phyloP scores from a whole-genome alignment of 2,329 filamentous ascomycete species.

The Pseudocercospora eumusae region DNA sequence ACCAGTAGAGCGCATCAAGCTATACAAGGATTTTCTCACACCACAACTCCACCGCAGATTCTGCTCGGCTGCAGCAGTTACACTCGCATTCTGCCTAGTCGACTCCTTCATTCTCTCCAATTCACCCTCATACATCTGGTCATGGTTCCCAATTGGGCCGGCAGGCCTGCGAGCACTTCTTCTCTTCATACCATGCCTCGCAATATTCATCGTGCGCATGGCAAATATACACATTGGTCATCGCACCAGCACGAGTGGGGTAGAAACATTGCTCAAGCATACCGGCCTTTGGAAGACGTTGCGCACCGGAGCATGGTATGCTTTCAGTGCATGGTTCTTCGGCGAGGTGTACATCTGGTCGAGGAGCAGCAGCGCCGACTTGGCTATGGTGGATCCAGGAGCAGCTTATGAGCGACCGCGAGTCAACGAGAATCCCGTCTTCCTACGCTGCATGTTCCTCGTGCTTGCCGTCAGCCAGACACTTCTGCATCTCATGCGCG shows the following conservation, averaged over 20 bases:
- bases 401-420: conserved; percentile 65
- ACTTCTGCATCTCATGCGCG: conserved; percentile 66
- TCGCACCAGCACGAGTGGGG: conserved; percentile 67
- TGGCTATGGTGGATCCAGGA: conserved; percentile 72
- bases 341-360: conserved; percentile 80
- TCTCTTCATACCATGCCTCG: conserved; percentile 73
- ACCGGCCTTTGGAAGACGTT: conserved; percentile 38
- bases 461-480: conserved; percentile 71
- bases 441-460: conserved; percentile 70
- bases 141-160: conserved; percentile 78
- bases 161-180: conserved; percentile 73
- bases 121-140: conserved; percentile 63
- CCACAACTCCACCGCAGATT: conserved; percentile 86
- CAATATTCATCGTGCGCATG: conserved; percentile 82
- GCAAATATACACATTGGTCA: conserved; percentile 45
- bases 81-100: conserved; percentile 71
- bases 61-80: conserved; percentile 70
- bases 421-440: conserved; percentile 84
- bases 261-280: conserved; percentile 64
- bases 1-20: conserved; percentile 48
- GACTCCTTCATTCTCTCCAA: conserved; percentile 72
- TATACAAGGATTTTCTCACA: conserved; percentile 88
- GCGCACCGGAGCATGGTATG: conserved; percentile 70
- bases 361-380: conserved; percentile 55
- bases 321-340: conserved; percentile 75